Evolutionary conservation across 345 rosid species (phyloP), one percentile per base, ranked within the genome.

Genomic region (Pistacia vera): DNA sequence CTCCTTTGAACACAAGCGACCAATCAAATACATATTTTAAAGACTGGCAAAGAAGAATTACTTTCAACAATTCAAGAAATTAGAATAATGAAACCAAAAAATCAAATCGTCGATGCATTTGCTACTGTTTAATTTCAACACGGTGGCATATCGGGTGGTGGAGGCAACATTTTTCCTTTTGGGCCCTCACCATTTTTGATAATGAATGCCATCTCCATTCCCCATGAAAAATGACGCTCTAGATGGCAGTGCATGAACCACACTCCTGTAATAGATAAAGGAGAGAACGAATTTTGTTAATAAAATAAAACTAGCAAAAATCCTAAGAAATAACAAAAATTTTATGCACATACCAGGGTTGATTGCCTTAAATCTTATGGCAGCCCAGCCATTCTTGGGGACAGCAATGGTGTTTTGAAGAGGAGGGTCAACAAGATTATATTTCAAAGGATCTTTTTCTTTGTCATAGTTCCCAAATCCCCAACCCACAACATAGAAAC

Each of bases 211-310:
- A 75, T 86, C 57, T 77, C 77, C 88, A 84, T 84, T 4, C 86
- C 90, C 90, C 88, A 84, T 2, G 80, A 59, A 18, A 69, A 5
- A 52, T 84, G 88, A 25, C 85, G 79, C 35, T 84, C 90, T 2
- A 86, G 35, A 70, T 86, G 90, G 71, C 89, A 86, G 70, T 86
- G 84, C 87, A 80, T 64, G 55, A 77, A 84, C 89, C 85, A 84
- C 46, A 81, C 90, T 56, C 88, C 86, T 86, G 80, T 38, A 17
- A n/a, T 49, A 46, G 11, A 48, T 10, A 18, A 25, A 48, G 25
- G 11, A 25, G 46, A 41, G 41, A 6, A 41, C 1, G 46, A 41
- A 41, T 7, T 41, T 41, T 41, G 46, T 41, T 41, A 41, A 41
- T 7, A 41, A 30, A 30, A 30, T 30, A 25, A 41, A 5, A 5